These are phyloP conservation scores for Metschnikowia cerradonensis DNA, from an alignment of 805 yeast genomes.

Conservation along the genomic window DNA sequence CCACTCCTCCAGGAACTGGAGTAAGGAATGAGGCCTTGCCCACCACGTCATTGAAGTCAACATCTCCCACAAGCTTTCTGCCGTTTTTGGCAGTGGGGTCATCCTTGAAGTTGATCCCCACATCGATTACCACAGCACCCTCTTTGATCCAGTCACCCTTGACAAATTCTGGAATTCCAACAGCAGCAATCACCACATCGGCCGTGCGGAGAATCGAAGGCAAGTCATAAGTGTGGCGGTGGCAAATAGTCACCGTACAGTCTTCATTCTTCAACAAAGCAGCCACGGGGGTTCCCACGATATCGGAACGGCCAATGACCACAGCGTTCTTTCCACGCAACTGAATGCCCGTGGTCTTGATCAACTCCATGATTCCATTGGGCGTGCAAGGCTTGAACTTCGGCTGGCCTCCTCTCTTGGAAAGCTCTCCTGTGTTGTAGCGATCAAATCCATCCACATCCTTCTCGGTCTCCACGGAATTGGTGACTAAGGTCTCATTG, in stretches of 20 bases:
- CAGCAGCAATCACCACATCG: conserved; percentile 88
- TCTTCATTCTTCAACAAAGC: conserved; percentile 73
- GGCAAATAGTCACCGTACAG: conserved; percentile 86
- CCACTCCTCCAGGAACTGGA: conserved; percentile 99
- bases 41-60: conserved; percentile 69
- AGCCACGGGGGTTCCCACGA: conserved; percentile 93
- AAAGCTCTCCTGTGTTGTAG: conserved; percentile 82
- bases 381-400: conserved; percentile 93
- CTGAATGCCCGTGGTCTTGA: conserved; percentile 62
- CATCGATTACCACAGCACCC: conserved; percentile 86
- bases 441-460: conserved; percentile 96
- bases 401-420: conserved; percentile 82
- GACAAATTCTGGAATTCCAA: conserved; percentile 81
- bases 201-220: conserved; percentile 58
- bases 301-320: conserved; percentile 92
- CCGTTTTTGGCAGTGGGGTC: conserved; percentile 77
- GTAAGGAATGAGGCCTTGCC: conserved; percentile 68
- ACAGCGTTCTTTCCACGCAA: conserved; percentile 82
- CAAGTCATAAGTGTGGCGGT: conserved; percentile 65
- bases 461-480: conserved; percentile 73
- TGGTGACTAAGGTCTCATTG: conserved; percentile 75
- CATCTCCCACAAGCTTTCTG: conserved; percentile 88
- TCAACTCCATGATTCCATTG: conserved; percentile 79
- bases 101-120: conserved; percentile 86
- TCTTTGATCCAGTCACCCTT: conserved; percentile 85